Conservation (phyloP, 1,284 basidiomycete species). For the Malassezia equina region DNA sequence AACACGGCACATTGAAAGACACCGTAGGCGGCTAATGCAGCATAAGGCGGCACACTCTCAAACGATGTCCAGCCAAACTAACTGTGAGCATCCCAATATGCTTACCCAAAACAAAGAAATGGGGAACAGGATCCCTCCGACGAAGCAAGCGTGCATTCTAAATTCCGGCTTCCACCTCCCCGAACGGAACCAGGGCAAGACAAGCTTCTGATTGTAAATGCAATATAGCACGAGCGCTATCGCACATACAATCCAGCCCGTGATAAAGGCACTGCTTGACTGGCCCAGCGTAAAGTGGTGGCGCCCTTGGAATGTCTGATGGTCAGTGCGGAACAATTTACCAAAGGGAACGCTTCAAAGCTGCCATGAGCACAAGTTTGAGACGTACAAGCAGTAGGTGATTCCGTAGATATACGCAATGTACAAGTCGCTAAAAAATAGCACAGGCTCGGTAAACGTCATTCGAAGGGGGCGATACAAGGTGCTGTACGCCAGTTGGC, state of each 20-base stretch:
- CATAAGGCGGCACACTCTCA: conserved; percentile 39
- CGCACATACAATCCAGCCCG: conserved; percentile 13
- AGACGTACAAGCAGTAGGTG: conserved; percentile 14
- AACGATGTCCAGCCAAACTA: conserved; percentile 47
- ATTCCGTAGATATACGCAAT: conserved; percentile 20
- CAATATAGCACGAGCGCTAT: conserved; percentile 14
- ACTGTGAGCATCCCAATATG: neutral
- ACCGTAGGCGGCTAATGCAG: conserved; percentile 36
- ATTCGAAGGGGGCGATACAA: conserved; percentile 23
- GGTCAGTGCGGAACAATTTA: neutral
- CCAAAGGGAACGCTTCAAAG: conserved; percentile 22
- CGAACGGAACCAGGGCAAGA: conserved; percentile 11
- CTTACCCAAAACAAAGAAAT: conserved; percentile 55
- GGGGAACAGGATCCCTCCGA: conserved; percentile 62
- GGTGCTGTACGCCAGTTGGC: conserved; percentile 12
- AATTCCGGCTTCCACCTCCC: conserved; percentile 49
- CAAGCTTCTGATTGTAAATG: conserved; percentile 10
- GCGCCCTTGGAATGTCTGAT: conserved; percentile 8
- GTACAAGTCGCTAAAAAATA: conserved; percentile 18
- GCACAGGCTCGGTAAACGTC: conserved; percentile 17
- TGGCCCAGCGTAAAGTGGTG: conserved; percentile 23
- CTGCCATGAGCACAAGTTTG: neutral
- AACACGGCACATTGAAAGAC: conserved; percentile 22
- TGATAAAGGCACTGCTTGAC: conserved; percentile 19
- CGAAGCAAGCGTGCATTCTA: conserved; percentile 49